Conservation (phyloP, 176 grass and related monocot species). For the Zea luxurians region DNA sequence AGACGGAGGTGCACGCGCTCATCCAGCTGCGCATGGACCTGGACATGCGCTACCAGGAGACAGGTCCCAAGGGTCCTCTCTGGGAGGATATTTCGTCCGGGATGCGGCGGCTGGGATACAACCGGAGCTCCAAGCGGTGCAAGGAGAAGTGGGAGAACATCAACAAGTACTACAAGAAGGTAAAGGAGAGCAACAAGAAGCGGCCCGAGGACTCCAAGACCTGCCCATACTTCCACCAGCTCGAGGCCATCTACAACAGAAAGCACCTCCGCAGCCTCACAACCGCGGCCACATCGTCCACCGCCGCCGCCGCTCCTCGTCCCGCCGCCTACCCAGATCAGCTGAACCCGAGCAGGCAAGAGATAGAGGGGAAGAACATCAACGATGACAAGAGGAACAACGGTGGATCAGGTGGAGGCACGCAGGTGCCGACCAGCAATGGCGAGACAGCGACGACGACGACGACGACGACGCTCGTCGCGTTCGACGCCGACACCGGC, state of each 20-base stretch:
- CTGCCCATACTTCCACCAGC: slow-evolving; percentile 93
- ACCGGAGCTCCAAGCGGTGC: slow-evolving; percentile 85
- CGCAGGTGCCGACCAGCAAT: slow-evolving; percentile 37
- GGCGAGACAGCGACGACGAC: slow-evolving; percentile 1
- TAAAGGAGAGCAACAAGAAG: slow-evolving; percentile 96
- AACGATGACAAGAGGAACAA: slow-evolving; percentile 50
- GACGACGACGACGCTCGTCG: not conserved
- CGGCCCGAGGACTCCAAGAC: slow-evolving; percentile 91
- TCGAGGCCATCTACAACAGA: slow-evolving; percentile 76
- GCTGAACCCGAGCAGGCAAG: not conserved
- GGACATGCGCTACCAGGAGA: slow-evolving; percentile 73
- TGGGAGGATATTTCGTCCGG: slow-evolving; percentile 87
- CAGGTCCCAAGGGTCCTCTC: slow-evolving; percentile 74
- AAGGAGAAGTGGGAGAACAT: slow-evolving; percentile 99
- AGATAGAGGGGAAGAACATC: slow-evolving; percentile 62
- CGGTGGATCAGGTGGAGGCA: slow-evolving; percentile 30
- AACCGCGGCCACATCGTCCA: not conserved
- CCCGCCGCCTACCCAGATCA: slow-evolving; percentile 9
- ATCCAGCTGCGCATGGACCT: slow-evolving; percentile 84
- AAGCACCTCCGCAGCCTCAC: slow-evolving; percentile 32
- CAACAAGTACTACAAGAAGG: slow-evolving; percentile 99
- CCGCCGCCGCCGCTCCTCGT: not conserved
- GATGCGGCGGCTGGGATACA: slow-evolving; percentile 83
- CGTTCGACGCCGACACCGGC: slow-evolving; percentile 29
- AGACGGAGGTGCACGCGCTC: slow-evolving; percentile 79